Evolutionary conservation across 2,329 filamentous ascomycete genomes (phyloP), one percentile per base, ranked within the genome.

Genomic region (Colletotrichum sp.): DNA sequence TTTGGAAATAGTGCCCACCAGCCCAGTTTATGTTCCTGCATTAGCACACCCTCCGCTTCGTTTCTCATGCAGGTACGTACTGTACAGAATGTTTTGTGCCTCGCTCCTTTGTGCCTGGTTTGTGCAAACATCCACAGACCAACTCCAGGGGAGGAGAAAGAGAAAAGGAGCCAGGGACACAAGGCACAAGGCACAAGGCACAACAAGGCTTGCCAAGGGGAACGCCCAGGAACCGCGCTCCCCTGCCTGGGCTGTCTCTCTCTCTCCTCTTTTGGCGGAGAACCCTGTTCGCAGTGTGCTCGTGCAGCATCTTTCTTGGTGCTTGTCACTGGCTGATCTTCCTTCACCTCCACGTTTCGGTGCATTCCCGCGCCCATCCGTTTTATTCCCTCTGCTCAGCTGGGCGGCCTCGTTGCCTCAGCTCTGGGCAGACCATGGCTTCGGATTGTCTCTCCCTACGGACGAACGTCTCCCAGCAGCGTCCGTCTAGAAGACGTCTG

Each of bases 251-350:
- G 15, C 30, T 28, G 38, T 52, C 55, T 48, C 70, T 63, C n/a
- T 28, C 61, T 58, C 70, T 73, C 70, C 68, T 71, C 58, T 64
- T 75, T 75, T 68, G 74, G 74, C 74, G 74, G 74, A 75, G 74
- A 73, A 73, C 70, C 74, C 57, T 75, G 74, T 38, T 64, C 58
- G 30, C 30, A 43, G 70, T 58, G 38, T 30, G 71, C 43, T 69
- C 38, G 28, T 30, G 36, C 30, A 55, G 61, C 72, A 71, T 43
- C 67, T 26, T 9, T 26, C 30, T 63, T 73, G 64, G 55, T 24
- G 10, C 32, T 48, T 61, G 52, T 58, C 48, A 13, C 30, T 60
- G 60, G 60, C 64, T 71, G 72, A 72, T 67, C 70, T 32, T 60
- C 70, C 70, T 21, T 67, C 52, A 67, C 48, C 67, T 74, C 68